Evolutionary conservation across 2,329 filamentous ascomycete species (phyloP).

Genomic region (Drechslerella coelobrocha): DNA sequence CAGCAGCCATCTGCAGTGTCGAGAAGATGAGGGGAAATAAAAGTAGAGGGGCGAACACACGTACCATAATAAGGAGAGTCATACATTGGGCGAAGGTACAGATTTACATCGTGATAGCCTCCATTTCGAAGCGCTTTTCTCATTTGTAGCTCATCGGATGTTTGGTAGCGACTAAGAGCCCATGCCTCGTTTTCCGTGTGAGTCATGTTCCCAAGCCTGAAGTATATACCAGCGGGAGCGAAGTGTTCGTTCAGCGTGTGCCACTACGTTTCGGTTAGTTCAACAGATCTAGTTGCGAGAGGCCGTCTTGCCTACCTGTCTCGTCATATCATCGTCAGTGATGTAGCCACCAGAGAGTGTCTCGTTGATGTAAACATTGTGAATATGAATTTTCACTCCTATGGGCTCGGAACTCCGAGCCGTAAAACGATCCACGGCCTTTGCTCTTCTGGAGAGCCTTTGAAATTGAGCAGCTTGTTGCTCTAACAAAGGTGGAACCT

Average conservation of each 20-base stretch:
- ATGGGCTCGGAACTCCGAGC: neutral
- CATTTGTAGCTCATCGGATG: constrained; percentile 6
- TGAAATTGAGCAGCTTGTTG: too few species aligned
- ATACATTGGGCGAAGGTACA: constrained; percentile 25
- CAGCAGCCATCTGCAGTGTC: too few species aligned
- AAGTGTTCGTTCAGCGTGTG: constrained; percentile 25
- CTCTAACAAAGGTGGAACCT: too few species aligned
- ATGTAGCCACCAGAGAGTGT: constrained; percentile 14
- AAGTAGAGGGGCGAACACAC: too few species aligned
- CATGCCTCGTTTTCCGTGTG: constrained; percentile 19
- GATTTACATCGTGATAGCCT: constrained; percentile 24
- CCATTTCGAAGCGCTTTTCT: constrained; percentile 14
- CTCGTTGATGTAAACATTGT: constrained; percentile 16
- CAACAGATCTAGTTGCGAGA: too few species aligned
- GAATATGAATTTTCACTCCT: constrained; percentile 22
- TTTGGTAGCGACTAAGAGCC: constrained; percentile 4
- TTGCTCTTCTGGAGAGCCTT: too few species aligned
- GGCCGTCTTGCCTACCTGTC: constrained; percentile 18
- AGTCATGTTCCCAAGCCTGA: constrained; percentile 14
- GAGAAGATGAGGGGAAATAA: too few species aligned
- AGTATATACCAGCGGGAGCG: constrained; percentile 17
- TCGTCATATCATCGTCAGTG: constrained; percentile 18
- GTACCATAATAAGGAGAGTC: too few species aligned
- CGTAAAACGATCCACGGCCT: neutral
- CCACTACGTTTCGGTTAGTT: neutral